Conservation (phyloP, 805 yeast species). For the Henningerozyma blattae region DNA sequence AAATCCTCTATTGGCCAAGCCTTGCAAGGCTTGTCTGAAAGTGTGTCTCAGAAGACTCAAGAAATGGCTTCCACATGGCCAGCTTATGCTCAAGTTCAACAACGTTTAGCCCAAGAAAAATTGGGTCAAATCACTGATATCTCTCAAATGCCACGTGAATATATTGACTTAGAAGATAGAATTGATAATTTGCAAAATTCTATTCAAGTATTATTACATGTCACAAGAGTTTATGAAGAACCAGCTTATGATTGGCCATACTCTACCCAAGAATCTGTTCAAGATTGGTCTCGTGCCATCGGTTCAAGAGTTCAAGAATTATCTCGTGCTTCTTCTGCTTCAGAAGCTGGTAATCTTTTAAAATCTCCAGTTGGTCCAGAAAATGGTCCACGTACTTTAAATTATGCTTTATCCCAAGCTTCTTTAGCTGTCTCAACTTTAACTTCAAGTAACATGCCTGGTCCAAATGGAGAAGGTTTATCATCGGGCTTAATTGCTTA, state of each 20-base stretch:
- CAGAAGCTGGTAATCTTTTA: slow-evolving; percentile 32
- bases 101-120: slow-evolving; percentile 65
- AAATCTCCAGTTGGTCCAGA: slow-evolving; percentile 31
- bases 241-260: slow-evolving; percentile 81
- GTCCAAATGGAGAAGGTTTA: slow-evolving; percentile 24
- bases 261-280: slow-evolving; percentile 59
- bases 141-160: slow-evolving; percentile 76
- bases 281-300: slow-evolving; percentile 56
- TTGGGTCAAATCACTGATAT: slow-evolving; percentile 74
- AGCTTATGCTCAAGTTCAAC: slow-evolving; percentile 66
- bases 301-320: slow-evolving; percentile 53
- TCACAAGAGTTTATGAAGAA: slow-evolving; percentile 47
- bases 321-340: slow-evolving; percentile 60
- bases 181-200: slow-evolving; percentile 63
- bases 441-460: slow-evolving; percentile 25
- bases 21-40: slow-evolving; percentile 21
- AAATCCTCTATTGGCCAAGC: slow-evolving; percentile 18
- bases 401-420: slow-evolving; percentile 73
- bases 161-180: slow-evolving; percentile 57
- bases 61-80: slow-evolving; percentile 44
- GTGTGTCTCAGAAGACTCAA: slow-evolving; percentile 22
- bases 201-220: slow-evolving; percentile 43
- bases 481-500: slow-evolving; percentile 53
- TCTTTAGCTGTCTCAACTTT: no score
- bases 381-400: slow-evolving; percentile 60